phyloP scores from a whole-genome alignment of 345 rosid species.

The Populus tremula region DNA sequence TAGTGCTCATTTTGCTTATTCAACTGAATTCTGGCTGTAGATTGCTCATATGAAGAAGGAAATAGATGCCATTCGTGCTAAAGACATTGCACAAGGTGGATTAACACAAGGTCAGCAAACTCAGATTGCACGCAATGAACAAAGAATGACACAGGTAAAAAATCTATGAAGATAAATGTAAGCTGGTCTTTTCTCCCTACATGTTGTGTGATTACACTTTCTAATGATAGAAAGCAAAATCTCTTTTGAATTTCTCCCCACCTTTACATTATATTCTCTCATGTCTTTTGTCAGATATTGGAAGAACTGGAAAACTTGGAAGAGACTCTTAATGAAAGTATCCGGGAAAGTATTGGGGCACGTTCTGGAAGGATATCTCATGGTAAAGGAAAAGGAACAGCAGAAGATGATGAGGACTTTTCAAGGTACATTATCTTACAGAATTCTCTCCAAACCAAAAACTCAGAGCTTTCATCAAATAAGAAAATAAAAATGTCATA shows the following conservation, averaged over 20 bases:
- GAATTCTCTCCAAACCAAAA: constrained; percentile 6
- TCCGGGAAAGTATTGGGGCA: constrained; percentile 88
- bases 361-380: constrained; percentile 49
- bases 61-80: constrained; percentile 86
- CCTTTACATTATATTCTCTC: neutral
- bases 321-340: constrained; percentile 91
- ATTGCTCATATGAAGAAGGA: constrained; percentile 97
- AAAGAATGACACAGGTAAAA: constrained; percentile 74
- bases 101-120: constrained; percentile 98
- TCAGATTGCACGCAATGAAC: constrained; percentile 97
- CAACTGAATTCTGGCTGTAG: constrained; percentile 30
- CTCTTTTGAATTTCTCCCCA: neutral
- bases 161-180: too few species aligned
- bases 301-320: constrained; percentile 98
- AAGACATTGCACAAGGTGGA: constrained; percentile 96
- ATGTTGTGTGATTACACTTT: constrained; percentile 7
- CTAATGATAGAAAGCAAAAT: neutral
- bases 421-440: constrained; percentile 46
- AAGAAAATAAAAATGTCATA: too few species aligned
- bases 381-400: constrained; percentile 53
- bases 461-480: too few species aligned
- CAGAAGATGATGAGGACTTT: constrained; percentile 61
- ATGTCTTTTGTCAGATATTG: constrained; percentile 46
- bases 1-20: constrained; percentile 3
- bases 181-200: neutral